Evolutionary conservation across 2,329 filamentous ascomycete genomes (phyloP).

Genomic region (Colletotrichum salicis): DNA sequence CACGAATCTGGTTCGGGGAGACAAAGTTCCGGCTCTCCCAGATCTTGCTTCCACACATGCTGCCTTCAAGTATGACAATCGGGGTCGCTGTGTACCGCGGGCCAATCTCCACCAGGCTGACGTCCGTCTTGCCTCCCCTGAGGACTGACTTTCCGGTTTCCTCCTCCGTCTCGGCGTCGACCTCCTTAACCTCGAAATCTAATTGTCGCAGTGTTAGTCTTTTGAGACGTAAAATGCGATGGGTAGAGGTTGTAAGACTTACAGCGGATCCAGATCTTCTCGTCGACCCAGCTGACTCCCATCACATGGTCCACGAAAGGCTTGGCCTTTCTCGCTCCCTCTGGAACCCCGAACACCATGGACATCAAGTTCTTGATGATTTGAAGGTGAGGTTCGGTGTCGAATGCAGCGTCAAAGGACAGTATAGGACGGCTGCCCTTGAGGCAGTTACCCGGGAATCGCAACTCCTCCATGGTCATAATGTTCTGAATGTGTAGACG

Average conservation of each 20-base stretch:
- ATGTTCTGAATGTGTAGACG: slow-evolving; percentile 82
- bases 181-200: slow-evolving; percentile 78
- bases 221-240: neutral
- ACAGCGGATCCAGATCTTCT: slow-evolving; percentile 89
- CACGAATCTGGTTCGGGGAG: slow-evolving; percentile 91
- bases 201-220: neutral
- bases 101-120: slow-evolving; percentile 91
- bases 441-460: slow-evolving; percentile 96
- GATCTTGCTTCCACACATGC: slow-evolving; percentile 94
- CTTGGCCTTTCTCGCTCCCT: slow-evolving; percentile 88
- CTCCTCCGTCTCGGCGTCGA: slow-evolving; percentile 43
- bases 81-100: slow-evolving; percentile 76
- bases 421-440: slow-evolving; percentile 92
- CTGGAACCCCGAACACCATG: slow-evolving; percentile 83
- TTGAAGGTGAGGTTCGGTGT: slow-evolving; percentile 80
- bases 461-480: slow-evolving; percentile 92
- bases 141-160: slow-evolving; percentile 53
- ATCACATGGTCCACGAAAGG: slow-evolving; percentile 97
- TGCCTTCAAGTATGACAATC: slow-evolving; percentile 84
- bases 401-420: slow-evolving; percentile 92
- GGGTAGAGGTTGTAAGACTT: neutral
- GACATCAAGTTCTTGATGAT: slow-evolving; percentile 90
- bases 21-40: slow-evolving; percentile 99
- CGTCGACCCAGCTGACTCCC: slow-evolving; percentile 88
- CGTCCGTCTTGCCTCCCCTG: slow-evolving; percentile 72